phyloP scores from a whole-genome alignment of 2,329 filamentous ascomycete species.

The Cadophora luteo-olivacea region DNA sequence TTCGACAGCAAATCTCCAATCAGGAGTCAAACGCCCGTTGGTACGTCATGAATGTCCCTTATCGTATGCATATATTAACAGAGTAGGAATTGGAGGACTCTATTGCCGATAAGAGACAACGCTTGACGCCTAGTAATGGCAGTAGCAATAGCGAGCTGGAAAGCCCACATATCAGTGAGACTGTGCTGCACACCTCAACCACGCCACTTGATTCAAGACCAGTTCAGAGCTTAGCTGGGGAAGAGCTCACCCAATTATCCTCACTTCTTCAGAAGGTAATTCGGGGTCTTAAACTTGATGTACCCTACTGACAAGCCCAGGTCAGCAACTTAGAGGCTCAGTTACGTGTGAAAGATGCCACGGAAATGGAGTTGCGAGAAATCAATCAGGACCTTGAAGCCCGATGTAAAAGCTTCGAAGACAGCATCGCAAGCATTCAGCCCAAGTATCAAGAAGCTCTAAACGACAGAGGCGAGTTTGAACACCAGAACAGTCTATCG shows the following conservation, averaged over 20 bases:
- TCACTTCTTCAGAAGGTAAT: background rate
- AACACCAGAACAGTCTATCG: constrained; percentile 48
- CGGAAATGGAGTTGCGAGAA: constrained; percentile 48
- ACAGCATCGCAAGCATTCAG: constrained; percentile 54
- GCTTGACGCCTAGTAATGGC: constrained; percentile 27
- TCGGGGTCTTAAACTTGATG: background rate
- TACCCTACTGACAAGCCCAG: constrained; percentile 30
- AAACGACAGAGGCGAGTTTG: constrained; percentile 57
- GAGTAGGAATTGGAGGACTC: constrained; percentile 26
- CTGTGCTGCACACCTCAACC: constrained; percentile 9
- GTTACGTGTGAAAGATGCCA: constrained; percentile 37
- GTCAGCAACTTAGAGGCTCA: constrained; percentile 47
- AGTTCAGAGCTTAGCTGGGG: background rate
- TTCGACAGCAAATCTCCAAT: background rate
- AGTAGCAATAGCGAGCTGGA: constrained; percentile 12
- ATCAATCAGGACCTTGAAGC: constrained; percentile 53
- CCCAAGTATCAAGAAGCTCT: constrained; percentile 56
- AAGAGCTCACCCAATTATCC: background rate
- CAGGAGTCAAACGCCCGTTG: constrained; percentile 27
- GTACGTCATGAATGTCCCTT: constrained; percentile 26
- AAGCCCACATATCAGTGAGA: constrained; percentile 23
- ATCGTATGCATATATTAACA: constrained; percentile 18
- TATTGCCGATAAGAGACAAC: constrained; percentile 34
- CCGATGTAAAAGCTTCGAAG: constrained; percentile 54
- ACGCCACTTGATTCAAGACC: background rate